Conservation (phyloP, 129 eudicot species). For the Chrysanthemum seticuspe region DNA sequence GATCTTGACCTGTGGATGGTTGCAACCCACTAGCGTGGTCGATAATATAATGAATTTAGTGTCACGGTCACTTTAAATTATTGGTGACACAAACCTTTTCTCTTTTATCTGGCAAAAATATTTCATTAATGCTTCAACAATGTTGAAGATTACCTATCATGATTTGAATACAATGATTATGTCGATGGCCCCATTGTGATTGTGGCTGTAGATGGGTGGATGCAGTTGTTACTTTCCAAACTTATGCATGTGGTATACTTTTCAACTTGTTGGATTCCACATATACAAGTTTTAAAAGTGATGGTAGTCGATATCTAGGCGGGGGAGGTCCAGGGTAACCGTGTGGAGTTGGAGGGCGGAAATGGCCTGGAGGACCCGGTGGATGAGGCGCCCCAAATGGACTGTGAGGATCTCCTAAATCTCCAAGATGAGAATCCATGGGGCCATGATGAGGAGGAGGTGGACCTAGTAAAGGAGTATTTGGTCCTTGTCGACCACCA, state of each 20-base stretch:
- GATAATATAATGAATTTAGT: background rate
- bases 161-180: background rate
- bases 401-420: conserved; percentile 20
- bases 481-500: conserved; percentile 22
- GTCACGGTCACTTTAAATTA: background rate
- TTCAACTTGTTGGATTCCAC: background rate
- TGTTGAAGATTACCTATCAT: background rate
- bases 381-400: conserved; percentile 8
- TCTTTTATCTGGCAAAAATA: background rate
- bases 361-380: conserved; percentile 11
- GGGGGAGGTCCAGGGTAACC: background rate
- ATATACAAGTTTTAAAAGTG: background rate
- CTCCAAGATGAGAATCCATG: conserved; percentile 5
- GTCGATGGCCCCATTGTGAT: background rate
- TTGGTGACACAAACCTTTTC: background rate
- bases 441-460: conserved; percentile 7
- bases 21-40: background rate
- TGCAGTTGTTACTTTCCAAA: background rate
- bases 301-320: background rate
- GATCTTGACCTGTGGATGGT: background rate
- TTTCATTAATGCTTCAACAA: background rate
- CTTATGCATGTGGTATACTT: background rate
- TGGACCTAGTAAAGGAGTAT: conserved; percentile 22
- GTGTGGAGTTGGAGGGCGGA: background rate
- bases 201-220: conserved; percentile 1